A percentile compares a stretch with the other conserved stretches of the same genome.
Conservation (phyloP, 2,329 filamentous ascomycete species). For the Chrysosporium queenslandicum region DNA sequence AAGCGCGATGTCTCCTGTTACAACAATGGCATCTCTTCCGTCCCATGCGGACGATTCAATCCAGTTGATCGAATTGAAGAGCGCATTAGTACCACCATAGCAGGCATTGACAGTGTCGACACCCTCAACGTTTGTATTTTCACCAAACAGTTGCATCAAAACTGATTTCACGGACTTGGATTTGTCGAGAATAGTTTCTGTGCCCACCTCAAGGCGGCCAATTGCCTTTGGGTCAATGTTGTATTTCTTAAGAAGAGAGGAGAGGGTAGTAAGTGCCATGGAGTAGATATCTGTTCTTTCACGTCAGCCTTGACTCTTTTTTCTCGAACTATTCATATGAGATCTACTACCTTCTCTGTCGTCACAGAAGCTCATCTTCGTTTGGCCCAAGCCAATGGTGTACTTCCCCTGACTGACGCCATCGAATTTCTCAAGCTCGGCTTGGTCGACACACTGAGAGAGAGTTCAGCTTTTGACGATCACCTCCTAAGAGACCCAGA, state of each 20-base stretch:
- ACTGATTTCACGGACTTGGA: slow-evolving; percentile 77
- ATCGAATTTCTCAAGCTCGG: slow-evolving; percentile 77
- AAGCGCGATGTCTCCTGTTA: slow-evolving; percentile 67
- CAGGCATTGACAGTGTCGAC: slow-evolving; percentile 71
- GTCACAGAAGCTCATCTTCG: slow-evolving; percentile 86
- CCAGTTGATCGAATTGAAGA: slow-evolving; percentile 72
- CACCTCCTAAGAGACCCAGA: neutral
- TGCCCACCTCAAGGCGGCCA: slow-evolving; percentile 68
- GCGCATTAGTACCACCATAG: slow-evolving; percentile 70
- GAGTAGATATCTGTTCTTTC: slow-evolving; percentile 67
- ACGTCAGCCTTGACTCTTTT: neutral
- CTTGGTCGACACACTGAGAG: slow-evolving; percentile 68
- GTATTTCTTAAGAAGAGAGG: slow-evolving; percentile 72
- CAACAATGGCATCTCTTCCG: slow-evolving; percentile 64
- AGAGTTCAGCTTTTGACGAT: slow-evolving; percentile 12
- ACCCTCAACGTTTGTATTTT: slow-evolving; percentile 69
- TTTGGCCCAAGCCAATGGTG: slow-evolving; percentile 83
- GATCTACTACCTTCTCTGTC: slow-evolving; percentile 63
- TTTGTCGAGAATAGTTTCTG: slow-evolving; percentile 71
- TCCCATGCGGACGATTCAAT: slow-evolving; percentile 81
- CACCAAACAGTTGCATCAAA: slow-evolving; percentile 69
- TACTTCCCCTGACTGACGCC: slow-evolving; percentile 74
- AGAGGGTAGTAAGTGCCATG: slow-evolving; percentile 65
- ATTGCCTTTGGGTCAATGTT: slow-evolving; percentile 65
- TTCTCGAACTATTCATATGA: neutral